Percentiles rank a stretch among this genome's conserved stretches.
Evolutionary conservation across 75 land plant species (phyloP).

Genomic region (Picea sitchensis): DNA sequence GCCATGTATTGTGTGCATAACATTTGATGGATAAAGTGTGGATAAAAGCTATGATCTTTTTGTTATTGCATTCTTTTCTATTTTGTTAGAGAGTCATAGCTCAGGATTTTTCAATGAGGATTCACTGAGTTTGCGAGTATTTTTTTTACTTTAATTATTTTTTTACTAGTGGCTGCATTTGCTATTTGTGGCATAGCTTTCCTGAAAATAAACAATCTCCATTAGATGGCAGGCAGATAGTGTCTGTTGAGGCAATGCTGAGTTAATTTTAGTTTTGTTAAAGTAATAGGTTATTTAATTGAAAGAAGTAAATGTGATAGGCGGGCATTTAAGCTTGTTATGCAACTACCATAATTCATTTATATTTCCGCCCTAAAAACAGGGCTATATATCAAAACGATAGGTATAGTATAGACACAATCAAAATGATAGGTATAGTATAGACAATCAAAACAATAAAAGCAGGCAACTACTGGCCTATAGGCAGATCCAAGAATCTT

Average conservation of each 20-base stretch:
- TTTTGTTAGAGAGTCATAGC: not conserved
- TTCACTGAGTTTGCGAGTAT: not conserved
- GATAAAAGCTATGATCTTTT: not conserved
- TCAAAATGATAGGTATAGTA: no score
- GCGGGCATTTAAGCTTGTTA: not conserved
- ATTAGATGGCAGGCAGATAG: not conserved
- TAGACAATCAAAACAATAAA: no score
- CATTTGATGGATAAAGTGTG: not conserved
- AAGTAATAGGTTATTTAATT: not conserved
- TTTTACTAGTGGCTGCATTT: not conserved
- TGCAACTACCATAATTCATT: no score
- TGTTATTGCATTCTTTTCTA: not conserved
- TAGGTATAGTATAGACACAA: no score
- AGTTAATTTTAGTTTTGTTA: not conserved
- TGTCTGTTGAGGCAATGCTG: not conserved
- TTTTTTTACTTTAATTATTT: not conserved
- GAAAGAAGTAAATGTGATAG: not conserved
- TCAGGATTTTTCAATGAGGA: not conserved
- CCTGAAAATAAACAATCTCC: not conserved
- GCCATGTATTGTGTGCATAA: not conserved
- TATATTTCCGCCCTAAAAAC: no score
- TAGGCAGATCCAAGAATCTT: no score
- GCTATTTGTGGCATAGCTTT: not conserved
- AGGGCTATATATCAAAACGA: no score
- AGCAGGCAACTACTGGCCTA: no score